Evolutionary conservation across 2,329 filamentous ascomycete genomes (phyloP).

Genomic region (Ascochyta viciae-villosae): DNA sequence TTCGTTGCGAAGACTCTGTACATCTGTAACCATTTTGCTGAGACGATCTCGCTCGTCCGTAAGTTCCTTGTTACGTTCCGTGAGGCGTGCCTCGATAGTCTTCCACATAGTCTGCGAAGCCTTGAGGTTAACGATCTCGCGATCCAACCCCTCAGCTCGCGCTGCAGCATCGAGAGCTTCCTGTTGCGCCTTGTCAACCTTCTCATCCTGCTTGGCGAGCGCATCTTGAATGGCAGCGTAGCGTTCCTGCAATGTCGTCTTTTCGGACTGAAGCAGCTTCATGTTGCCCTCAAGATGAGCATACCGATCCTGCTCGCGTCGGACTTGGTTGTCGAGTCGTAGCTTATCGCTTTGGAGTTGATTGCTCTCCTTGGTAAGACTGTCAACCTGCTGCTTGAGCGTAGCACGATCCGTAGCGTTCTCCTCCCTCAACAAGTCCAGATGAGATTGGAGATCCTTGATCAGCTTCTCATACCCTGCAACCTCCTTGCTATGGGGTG

Average conservation of each 20-base stretch:
- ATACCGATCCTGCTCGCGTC: constrained; percentile 81
- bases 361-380: constrained; percentile 81
- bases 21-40: constrained; percentile 80
- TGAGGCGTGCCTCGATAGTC: constrained; percentile 86
- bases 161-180: constrained; percentile 88
- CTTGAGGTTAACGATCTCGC: constrained; percentile 90
- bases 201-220: constrained; percentile 87
- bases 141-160: constrained; percentile 83
- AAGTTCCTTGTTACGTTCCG: constrained; percentile 84
- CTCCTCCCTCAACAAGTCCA: constrained; percentile 88
- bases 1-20: constrained; percentile 91
- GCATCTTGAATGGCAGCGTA: constrained; percentile 78
- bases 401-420: constrained; percentile 80
- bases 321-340: constrained; percentile 79
- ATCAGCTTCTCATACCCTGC: constrained; percentile 79
- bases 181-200: constrained; percentile 89
- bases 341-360: constrained; percentile 83
- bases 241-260: constrained; percentile 84
- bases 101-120: constrained; percentile 96
- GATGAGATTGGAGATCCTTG: constrained; percentile 86
- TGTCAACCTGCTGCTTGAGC: constrained; percentile 83
- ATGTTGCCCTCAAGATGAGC: constrained; percentile 92
- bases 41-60: constrained; percentile 84
- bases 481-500: constrained; percentile 63
- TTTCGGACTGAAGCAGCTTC: constrained; percentile 81